Evolutionary conservation across 1,284 basidiomycete genomes (phyloP), one percentile per base, ranked within the genome.

Genomic region (Paramarasmius palmivorus): DNA sequence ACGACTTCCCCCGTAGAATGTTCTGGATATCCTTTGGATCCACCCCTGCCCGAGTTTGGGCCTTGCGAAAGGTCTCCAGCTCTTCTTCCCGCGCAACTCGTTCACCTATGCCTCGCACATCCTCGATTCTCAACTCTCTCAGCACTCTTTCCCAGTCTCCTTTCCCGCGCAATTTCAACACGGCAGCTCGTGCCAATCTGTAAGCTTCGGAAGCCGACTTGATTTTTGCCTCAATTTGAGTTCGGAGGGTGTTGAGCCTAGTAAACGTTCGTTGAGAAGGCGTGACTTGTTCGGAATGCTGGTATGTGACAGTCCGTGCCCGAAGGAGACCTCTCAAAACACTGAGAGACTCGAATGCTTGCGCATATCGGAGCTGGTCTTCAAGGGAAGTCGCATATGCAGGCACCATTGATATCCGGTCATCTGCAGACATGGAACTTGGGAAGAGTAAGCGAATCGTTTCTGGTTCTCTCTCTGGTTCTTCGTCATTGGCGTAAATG

Each of bases 221-320:
- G 20, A 44, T 44, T 20, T 23, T 12, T 8, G 23, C 41, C 9
- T 44, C 41, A 14, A 44, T 19, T 14, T 44, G 6, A 8, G 17
- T 15, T 23, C 22, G 7, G 7, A 44, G 22, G 20, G 41, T 25
- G 23, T 25, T 17, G 7, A 44, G 8, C 23, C 23, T 44, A 4
- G 41, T 44, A 6, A 9, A 44, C 41, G 23, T 44, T 4, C 5
- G 14, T 15, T 44, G 41, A 2, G 42, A 49, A 50, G 61, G 6
- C 61, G 53, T 46, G 68, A 41, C 38, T 62, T 53, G 62, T 71
- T 58, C n/a, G 40, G 57, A 52, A 26, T 52, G 10, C 56, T 73
- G 59, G 63, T 59, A 54, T 50, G 66, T 23, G 44, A 62, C 40
- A 42, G 57, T 20, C 51, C 55, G 38, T 50, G 63, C 63, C n/a